Conservation (phyloP, 2,329 filamentous ascomycete genomes). For the Phyllosticta citriasiana region DNA sequence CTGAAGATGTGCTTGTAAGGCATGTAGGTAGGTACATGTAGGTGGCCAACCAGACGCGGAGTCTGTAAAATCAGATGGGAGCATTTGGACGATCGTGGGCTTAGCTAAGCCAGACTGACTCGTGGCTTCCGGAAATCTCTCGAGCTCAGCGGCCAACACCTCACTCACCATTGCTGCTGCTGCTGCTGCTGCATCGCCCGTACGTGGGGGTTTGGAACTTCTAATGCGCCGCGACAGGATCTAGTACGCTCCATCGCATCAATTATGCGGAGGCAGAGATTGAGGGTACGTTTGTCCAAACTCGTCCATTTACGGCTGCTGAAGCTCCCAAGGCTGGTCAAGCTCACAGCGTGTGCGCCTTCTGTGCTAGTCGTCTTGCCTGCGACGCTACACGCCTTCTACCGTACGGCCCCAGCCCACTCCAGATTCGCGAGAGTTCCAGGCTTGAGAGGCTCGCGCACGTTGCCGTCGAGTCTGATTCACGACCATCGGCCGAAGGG, state of each 20-base stretch:
- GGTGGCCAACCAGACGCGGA: neutral
- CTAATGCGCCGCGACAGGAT: neutral
- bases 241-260: neutral
- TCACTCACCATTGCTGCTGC: neutral
- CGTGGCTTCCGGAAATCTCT: neutral
- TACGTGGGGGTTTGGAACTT: neutral
- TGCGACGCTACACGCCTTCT: slow-evolving; percentile 13
- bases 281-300: neutral
- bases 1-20: too few relatives aligned
- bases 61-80: neutral
- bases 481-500: slow-evolving; percentile 22
- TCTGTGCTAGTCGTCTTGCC: slow-evolving; percentile 27
- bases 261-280: slow-evolving; percentile 5
- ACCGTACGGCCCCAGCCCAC: slow-evolving; percentile 11
- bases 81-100: neutral
- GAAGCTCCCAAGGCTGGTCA: slow-evolving; percentile 19
- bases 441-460: slow-evolving; percentile 1
- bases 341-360: slow-evolving; percentile 28
- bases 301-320: neutral
- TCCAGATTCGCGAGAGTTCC: slow-evolving; percentile 19
- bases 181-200: neutral
- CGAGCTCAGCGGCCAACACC: neutral
- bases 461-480: slow-evolving; percentile 22
- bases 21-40: too few relatives aligned
- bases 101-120: neutral